Percentiles rank a stretch among this genome's conserved stretches.
These are phyloP conservation scores for Polytolypa hystricis DNA, from an alignment of 2,329 filamentous ascomycete species.

Conservation along the genomic window DNA sequence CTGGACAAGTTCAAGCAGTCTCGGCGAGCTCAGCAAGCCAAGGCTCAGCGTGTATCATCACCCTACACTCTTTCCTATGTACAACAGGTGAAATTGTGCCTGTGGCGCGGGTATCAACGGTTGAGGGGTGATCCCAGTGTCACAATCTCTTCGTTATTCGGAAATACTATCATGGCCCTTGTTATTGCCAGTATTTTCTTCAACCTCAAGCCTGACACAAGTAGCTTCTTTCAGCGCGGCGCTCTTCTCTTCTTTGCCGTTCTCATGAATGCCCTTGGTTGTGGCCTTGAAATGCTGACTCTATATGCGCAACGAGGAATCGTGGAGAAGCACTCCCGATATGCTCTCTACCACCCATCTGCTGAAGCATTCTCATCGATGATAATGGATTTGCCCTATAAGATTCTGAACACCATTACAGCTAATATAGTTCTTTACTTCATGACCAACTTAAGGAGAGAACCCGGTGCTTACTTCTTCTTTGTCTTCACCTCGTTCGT, in stretches of 20 bases:
- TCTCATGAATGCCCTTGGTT: conserved; percentile 73
- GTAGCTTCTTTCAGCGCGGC: conserved; percentile 55
- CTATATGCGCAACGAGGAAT: conserved; percentile 82
- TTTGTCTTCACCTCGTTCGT: conserved; percentile 48
- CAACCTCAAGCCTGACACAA: conserved; percentile 12
- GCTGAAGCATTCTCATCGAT: conserved; percentile 68
- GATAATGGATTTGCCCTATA: conserved; percentile 72
- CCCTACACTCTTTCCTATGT: conserved; percentile 69
- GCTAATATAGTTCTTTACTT: conserved; percentile 81
- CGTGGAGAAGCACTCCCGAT: conserved; percentile 78
- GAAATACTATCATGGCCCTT: conserved; percentile 56
- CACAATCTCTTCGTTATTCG: conserved; percentile 44
- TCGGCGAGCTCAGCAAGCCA: conserved; percentile 31
- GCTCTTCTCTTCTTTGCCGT: conserved; percentile 77
- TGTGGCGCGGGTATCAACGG: background rate
- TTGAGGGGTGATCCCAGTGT: background rate
- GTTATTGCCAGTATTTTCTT: conserved; percentile 49
- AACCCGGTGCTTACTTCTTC: conserved; percentile 70
- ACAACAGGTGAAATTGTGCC: conserved; percentile 65
- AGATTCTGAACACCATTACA: conserved; percentile 56
- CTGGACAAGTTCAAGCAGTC: conserved; percentile 17
- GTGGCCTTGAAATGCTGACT: conserved; percentile 67
- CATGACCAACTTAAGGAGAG: conserved; percentile 67
- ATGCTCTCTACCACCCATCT: conserved; percentile 80
- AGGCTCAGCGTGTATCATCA: conserved; percentile 50